Evolutionary conservation across 306 rosid genomes (phyloP).

Genomic region (Vigna mungo): DNA sequence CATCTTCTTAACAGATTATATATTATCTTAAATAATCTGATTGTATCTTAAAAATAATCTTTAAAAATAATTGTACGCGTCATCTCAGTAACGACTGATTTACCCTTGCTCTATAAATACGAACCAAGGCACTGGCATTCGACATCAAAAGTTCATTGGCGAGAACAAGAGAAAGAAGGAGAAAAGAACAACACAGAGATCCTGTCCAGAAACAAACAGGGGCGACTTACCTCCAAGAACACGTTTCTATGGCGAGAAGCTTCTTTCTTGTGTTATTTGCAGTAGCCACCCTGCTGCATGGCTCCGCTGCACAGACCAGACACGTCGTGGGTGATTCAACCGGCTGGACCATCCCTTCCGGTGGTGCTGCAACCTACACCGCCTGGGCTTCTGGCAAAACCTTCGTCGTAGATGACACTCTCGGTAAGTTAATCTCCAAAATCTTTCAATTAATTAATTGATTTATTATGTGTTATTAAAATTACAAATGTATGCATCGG

Average conservation of each 20-base stretch:
- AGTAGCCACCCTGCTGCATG: constrained; percentile 51
- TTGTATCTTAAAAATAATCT: too few species aligned
- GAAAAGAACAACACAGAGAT: not conserved
- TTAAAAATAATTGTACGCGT: not conserved
- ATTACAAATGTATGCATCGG: not conserved
- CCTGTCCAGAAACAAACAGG: constrained; percentile 38
- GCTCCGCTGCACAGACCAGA: constrained; percentile 52
- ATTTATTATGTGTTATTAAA: not conserved
- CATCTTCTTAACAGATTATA: not conserved
- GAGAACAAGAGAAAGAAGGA: not conserved
- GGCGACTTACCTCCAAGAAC: constrained; percentile 62
- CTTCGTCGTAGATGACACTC: constrained; percentile 60
- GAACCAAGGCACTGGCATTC: not conserved
- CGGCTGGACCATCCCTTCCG: constrained; percentile 65
- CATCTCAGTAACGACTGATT: not conserved
- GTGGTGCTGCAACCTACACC: constrained; percentile 47
- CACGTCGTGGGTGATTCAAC: constrained; percentile 63
- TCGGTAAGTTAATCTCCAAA: constrained; percentile 48
- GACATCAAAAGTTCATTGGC: not conserved
- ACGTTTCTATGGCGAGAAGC: constrained; percentile 64
- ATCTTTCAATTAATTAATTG: not conserved
- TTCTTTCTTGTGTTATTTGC: constrained; percentile 43
- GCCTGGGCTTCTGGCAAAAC: constrained; percentile 67
- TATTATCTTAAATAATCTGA: not conserved
- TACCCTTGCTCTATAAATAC: constrained; percentile 44